Evolutionary conservation across 352 stramenopile genomes (phyloP).

Genomic region (Globisporangium sylvaticum): DNA sequence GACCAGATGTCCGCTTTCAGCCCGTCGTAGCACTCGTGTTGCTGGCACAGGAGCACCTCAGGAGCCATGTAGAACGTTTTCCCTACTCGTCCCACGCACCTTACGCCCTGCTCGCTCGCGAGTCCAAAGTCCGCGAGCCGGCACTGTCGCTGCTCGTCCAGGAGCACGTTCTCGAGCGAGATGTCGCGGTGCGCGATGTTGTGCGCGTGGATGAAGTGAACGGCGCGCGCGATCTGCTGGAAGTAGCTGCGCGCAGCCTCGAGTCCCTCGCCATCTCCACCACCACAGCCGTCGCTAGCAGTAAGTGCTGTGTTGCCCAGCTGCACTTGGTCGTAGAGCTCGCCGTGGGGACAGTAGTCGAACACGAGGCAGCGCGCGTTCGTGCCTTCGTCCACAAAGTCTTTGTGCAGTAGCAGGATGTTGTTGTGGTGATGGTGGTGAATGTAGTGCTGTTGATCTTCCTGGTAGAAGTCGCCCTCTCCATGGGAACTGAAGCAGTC

Average conservation of each 20-base stretch:
- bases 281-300: constrained; percentile 11
- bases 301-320: not conserved
- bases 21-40: constrained; percentile 33
- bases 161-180: constrained; percentile 62
- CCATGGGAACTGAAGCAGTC: too few relatives aligned
- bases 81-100: constrained; percentile 41
- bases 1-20: constrained; percentile 62
- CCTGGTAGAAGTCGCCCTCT: too few relatives aligned
- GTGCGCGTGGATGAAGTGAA: constrained; percentile 45
- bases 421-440: constrained; percentile 19
- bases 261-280: constrained; percentile 2
- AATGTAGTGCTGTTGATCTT: not conserved
- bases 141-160: constrained; percentile 40
- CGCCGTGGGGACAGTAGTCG: constrained; percentile 55
- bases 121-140: constrained; percentile 58
- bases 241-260: constrained; percentile 35
- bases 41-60: constrained; percentile 35
- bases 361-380: constrained; percentile 56
- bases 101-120: constrained; percentile 29
- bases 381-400: constrained; percentile 45
- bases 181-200: constrained; percentile 64
- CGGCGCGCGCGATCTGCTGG: constrained; percentile 38
- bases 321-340: constrained; percentile 44
- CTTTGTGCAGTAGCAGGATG: constrained; percentile 39
- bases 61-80: constrained; percentile 71